Conservation (phyloP, 2,329 filamentous ascomycete species). For the Phyllosticta capitalensis region DNA sequence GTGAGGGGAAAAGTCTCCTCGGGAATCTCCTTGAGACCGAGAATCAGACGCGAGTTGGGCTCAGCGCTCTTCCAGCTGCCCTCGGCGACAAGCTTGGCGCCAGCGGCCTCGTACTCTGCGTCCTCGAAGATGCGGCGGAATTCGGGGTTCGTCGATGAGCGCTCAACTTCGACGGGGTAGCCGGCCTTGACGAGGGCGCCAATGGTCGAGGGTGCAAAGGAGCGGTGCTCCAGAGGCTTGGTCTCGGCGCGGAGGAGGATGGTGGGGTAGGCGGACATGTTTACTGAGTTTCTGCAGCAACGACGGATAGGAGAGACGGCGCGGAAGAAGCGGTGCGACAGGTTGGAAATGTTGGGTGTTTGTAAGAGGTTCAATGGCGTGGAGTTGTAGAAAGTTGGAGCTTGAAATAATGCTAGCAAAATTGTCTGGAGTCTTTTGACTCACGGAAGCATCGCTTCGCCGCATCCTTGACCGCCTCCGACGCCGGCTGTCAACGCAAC, state of each 20-base stretch:
- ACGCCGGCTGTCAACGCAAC: background rate
- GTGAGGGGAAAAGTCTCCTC: constrained; percentile 29
- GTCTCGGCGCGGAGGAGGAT: constrained; percentile 34
- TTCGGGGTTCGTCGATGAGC: constrained; percentile 28
- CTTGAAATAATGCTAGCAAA: background rate
- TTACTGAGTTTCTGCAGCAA: background rate
- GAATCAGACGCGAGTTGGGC: constrained; percentile 31
- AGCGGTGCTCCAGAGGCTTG: constrained; percentile 33
- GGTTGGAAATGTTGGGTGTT: background rate
- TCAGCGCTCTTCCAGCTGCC: constrained; percentile 27
- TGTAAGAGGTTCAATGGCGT: background rate
- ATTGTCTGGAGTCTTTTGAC: background rate
- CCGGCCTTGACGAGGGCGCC: constrained; percentile 32
- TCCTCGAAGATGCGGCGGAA: constrained; percentile 34
- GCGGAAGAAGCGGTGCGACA: background rate
- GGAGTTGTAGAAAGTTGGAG: background rate
- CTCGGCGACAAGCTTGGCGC: constrained; percentile 28
- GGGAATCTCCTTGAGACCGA: constrained; percentile 33
- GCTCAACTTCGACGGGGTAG: constrained; percentile 32
- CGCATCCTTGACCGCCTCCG: background rate
- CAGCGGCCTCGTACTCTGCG: constrained; percentile 29
- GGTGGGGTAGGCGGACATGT: constrained; percentile 23
- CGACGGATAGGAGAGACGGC: background rate
- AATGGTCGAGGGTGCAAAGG: constrained; percentile 30
- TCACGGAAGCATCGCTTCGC: background rate